Evolutionary conservation across 192 early-diverging fungal species (phyloP).

Genomic region (Entomortierella beljakovae): DNA sequence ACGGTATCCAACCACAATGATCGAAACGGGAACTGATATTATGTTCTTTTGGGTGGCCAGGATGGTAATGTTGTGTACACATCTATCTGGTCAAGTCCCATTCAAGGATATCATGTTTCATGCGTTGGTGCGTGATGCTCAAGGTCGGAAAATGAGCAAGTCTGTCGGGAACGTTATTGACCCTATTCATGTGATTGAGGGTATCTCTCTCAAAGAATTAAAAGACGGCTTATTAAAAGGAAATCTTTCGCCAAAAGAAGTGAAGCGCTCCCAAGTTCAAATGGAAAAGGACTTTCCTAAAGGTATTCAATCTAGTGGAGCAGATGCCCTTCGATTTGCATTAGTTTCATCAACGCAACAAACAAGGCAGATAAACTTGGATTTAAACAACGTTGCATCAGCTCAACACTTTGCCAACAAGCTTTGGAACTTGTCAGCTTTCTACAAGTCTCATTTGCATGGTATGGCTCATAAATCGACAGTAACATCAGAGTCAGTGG

Average conservation of each 20-base stretch:
- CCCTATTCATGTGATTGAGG: slow-evolving; percentile 85
- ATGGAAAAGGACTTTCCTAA: slow-evolving; percentile 85
- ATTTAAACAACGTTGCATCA: slow-evolving; percentile 85
- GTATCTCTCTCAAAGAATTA: slow-evolving; percentile 75
- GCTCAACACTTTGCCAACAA: slow-evolving; percentile 97
- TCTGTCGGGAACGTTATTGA: slow-evolving; percentile 90
- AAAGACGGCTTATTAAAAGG: slow-evolving; percentile 76
- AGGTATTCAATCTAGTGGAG: slow-evolving; percentile 92
- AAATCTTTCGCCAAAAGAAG: slow-evolving; percentile 82
- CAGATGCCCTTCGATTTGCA: slow-evolving; percentile 86
- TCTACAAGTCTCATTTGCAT: slow-evolving; percentile 73
- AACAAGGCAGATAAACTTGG: slow-evolving; percentile 94
- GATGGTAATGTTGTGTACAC: slow-evolving; percentile 95
- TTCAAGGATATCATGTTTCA: slow-evolving; percentile 94
- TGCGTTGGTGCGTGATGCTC: slow-evolving; percentile 90
- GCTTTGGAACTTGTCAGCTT: slow-evolving; percentile 91
- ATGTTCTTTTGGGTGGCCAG: slow-evolving; percentile 98
- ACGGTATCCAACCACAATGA: slow-evolving; percentile 82
- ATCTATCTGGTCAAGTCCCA: slow-evolving; percentile 82
- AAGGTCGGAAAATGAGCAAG: slow-evolving; percentile 93
- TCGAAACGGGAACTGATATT: slow-evolving; percentile 98
- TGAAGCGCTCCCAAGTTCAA: slow-evolving; percentile 70
- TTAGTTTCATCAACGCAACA: slow-evolving; percentile 78
- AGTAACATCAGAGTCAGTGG: slow-evolving; percentile 3
- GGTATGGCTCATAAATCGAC: slow-evolving; percentile 53